Evolutionary conservation across 176 grass and related monocot genomes (phyloP).

Genomic region (Musa schizocarpa): DNA sequence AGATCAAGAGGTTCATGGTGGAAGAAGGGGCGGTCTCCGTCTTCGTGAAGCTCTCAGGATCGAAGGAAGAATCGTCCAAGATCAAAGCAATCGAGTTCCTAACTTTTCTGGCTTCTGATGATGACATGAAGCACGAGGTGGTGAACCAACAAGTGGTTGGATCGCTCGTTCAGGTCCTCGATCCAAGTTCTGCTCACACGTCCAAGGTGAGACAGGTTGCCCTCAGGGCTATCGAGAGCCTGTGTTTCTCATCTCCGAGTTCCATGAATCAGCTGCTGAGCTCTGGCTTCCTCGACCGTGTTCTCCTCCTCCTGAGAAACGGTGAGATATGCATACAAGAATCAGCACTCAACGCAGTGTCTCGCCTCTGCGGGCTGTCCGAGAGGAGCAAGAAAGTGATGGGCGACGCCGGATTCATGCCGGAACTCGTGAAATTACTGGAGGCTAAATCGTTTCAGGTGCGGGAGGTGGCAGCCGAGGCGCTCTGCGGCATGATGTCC

Average conservation of each 20-base stretch:
- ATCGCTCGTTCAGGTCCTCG: slow-evolving; percentile 40
- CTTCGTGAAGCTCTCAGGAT: slow-evolving; percentile 34
- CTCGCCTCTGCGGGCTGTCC: slow-evolving; percentile 46
- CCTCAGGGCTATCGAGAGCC: slow-evolving; percentile 40
- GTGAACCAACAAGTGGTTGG: slow-evolving; percentile 32
- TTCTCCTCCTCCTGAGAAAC: slow-evolving; percentile 47
- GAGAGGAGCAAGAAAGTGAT: slow-evolving; percentile 59
- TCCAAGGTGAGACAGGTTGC: slow-evolving; percentile 66
- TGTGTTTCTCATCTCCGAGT: slow-evolving; percentile 37
- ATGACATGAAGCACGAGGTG: slow-evolving; percentile 17
- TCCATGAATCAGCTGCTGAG: slow-evolving; percentile 31
- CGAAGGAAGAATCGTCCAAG: slow-evolving; percentile 35
- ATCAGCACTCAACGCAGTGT: slow-evolving; percentile 40
- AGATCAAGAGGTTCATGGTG: slow-evolving; percentile 75
- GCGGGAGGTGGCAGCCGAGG: slow-evolving; percentile 65
- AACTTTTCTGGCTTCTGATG: slow-evolving; percentile 31
- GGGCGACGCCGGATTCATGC: slow-evolving; percentile 72
- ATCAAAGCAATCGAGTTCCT: slow-evolving; percentile 64
- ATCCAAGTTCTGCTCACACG: slow-evolving; percentile 31
- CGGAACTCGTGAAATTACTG: slow-evolving; percentile 59
- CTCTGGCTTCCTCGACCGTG: slow-evolving; percentile 45
- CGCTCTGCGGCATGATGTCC: slow-evolving; percentile 55
- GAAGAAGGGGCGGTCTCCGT: slow-evolving; percentile 42
- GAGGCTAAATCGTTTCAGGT: slow-evolving; percentile 33
- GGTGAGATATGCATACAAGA: slow-evolving; percentile 53